Evolutionary conservation across 257 asterid species (phyloP).

Genomic region (Penstemon eatonii): DNA sequence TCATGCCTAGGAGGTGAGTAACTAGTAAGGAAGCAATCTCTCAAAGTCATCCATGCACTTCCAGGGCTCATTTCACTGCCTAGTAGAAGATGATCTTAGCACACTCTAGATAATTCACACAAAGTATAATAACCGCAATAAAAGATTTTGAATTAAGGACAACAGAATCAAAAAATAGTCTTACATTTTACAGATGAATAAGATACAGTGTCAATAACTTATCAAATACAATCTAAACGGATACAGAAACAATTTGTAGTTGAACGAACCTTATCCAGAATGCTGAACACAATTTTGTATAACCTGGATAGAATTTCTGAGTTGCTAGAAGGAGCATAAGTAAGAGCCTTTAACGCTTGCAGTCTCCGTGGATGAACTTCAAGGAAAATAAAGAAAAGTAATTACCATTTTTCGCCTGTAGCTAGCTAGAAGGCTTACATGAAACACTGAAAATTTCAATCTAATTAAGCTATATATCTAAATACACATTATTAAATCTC

Average conservation of each 20-base stretch:
- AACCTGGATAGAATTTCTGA: slow-evolving; percentile 83
- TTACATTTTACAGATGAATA: too few relatives aligned
- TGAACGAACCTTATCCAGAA: slow-evolving; percentile 83
- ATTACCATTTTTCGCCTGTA: slow-evolving; percentile 22
- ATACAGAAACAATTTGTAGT: slow-evolving; percentile 12
- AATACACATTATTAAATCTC: too few relatives aligned
- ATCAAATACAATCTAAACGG: slow-evolving; percentile 3
- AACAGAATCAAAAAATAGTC: slow-evolving; percentile 5
- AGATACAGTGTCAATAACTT: too few relatives aligned
- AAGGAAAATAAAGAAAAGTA: slow-evolving; percentile 38
- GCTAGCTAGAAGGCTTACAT: slow-evolving; percentile 18
- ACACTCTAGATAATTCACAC: too few relatives aligned
- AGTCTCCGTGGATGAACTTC: slow-evolving; percentile 97
- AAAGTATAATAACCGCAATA: too few relatives aligned
- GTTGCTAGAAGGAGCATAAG: slow-evolving; percentile 92
- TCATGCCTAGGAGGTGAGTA: neutral
- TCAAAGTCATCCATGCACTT: neutral
- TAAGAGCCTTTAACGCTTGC: slow-evolving; percentile 96
- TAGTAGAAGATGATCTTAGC: neutral
- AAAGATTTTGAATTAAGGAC: too few relatives aligned
- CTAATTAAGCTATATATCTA: neutral
- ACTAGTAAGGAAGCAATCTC: neutral
- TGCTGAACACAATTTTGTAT: slow-evolving; percentile 89
- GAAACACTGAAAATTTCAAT: slow-evolving; percentile 19
- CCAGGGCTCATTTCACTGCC: neutral